Evolutionary conservation across 2,329 filamentous ascomycete genomes (phyloP), one percentile per base, ranked within the genome.

Genomic region (Fusarium sp.): DNA sequence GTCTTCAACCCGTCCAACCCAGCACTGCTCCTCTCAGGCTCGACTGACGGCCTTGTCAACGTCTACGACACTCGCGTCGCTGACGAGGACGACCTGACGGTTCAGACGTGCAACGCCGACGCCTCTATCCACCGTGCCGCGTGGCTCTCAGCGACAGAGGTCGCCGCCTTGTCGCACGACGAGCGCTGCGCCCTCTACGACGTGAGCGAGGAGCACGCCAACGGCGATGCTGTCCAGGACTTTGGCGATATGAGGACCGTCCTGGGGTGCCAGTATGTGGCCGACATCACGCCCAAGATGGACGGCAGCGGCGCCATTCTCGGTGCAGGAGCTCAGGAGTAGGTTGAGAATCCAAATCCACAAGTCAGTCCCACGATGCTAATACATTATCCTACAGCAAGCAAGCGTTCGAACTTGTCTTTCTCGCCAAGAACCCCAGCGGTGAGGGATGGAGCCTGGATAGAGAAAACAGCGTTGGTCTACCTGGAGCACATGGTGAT

Each of bases 41-140:
- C 90, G 34, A 94, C 91, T 12, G 91, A 95, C 75, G 91, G 91
- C 7, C 83, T 94, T 1, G 83, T 94, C 69, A 93, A 91, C 71
- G 80, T 94, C 41, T 91, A 90, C 76, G 88, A 95, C 77, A 89
- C 86, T 15, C 81, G 83, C 43, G 83, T 91, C 55, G 76, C 81
- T 15, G 89, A 91, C 66, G 91, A 94, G 75, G 91, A 94, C 71
- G 91, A 94, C 42, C 88, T 91, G 1, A 79, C 93, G 19, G 80
- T 90, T 56, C 90, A 92, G 75, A 91, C 92, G 11, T 88, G 93
- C 73, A 94, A 94, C 75, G 90, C 91, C 72, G 83, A 85, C 34
- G 86, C 88, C 31, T 91, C 90, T 0, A 85, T 94, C 63, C 90
- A 92, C 74, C 89, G 86, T 65, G 88, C 91, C 12, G 89, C 87